phyloP scores from a whole-genome alignment of 1,139 yeast genomes.

The Suhomyces anneliseae region DNA sequence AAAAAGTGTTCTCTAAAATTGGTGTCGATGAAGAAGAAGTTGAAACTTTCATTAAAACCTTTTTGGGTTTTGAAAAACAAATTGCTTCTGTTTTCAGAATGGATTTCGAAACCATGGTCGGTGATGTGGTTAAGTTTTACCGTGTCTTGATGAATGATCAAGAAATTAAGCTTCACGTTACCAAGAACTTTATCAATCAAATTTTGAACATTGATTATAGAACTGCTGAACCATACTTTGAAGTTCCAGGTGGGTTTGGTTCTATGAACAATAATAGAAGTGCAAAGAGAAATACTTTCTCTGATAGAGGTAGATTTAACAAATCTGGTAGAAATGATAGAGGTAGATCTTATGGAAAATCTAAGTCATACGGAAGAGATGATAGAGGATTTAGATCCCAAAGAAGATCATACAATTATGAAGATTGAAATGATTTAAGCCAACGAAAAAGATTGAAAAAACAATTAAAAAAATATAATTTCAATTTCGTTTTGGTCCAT shows the following conservation, averaged over 20 bases:
- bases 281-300: conserved; percentile 15
- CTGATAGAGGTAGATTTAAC: conserved; percentile 3
- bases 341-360: conserved; percentile 2
- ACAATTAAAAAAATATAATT: too few species aligned
- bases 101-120: conserved; percentile 13
- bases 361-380: conserved; percentile 4
- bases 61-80: conserved; percentile 21
- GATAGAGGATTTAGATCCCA: neutral
- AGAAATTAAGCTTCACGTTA: conserved; percentile 15
- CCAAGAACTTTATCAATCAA: conserved; percentile 12
- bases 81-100: conserved; percentile 29
- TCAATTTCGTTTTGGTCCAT: too few species aligned
- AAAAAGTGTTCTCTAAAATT: conserved; percentile 12
- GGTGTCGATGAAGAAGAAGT: conserved; percentile 14
- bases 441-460: too few species aligned
- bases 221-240: conserved; percentile 21
- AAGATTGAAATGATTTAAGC: neutral
- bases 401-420: conserved; percentile 1
- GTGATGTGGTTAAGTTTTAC: conserved; percentile 15
- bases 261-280: conserved; percentile 15
- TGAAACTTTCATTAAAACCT: conserved; percentile 14
- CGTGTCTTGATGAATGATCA: conserved; percentile 17
- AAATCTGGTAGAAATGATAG: neutral
- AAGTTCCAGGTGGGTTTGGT: conserved; percentile 22
- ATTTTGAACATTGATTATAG: conserved; percentile 12